phyloP scores from a whole-genome alignment of 768 basidiomycete genomes.

The Daedalea quercina region DNA sequence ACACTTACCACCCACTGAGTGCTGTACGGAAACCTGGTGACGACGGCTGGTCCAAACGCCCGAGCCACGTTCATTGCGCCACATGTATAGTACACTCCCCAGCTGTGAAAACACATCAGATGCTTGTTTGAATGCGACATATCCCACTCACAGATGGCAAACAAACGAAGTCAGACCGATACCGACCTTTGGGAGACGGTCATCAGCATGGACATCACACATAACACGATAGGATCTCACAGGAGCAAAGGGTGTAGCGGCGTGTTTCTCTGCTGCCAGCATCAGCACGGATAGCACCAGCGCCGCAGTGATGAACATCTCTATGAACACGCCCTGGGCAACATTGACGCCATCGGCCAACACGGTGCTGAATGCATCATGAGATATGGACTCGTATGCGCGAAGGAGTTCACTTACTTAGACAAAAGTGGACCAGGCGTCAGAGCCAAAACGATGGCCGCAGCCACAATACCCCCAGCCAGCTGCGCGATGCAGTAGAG shows the following conservation, averaged over 20 bases:
- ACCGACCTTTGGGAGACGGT: constrained; percentile 36
- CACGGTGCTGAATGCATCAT: constrained; percentile 33
- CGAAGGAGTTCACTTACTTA: constrained; percentile 36
- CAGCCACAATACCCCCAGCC: constrained; percentile 50
- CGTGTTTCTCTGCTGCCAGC: constrained; percentile 67
- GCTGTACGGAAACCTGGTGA: constrained; percentile 47
- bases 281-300: constrained; percentile 62
- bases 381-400: neutral
- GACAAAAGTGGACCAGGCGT: constrained; percentile 47
- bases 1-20: constrained; percentile 57
- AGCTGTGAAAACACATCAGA: constrained; percentile 27
- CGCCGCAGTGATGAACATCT: constrained; percentile 60
- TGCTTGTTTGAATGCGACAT: neutral
- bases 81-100: constrained; percentile 56
- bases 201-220: too few relatives aligned
- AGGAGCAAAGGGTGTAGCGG: constrained; percentile 59
- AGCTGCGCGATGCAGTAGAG: constrained; percentile 59
- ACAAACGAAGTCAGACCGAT: constrained; percentile 62
- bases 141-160: constrained; percentile 44
- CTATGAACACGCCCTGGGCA: constrained; percentile 61
- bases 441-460: constrained; percentile 48
- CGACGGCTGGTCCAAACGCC: constrained; percentile 62
- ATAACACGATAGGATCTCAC: constrained; percentile 24
- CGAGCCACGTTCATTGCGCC: constrained; percentile 68
- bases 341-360: constrained; percentile 39